A percentile compares a stretch with the other conserved stretches of the same genome.
phyloP scores from a whole-genome alignment of 208 protist genomes.

The Tetramitus jugosus region DNA sequence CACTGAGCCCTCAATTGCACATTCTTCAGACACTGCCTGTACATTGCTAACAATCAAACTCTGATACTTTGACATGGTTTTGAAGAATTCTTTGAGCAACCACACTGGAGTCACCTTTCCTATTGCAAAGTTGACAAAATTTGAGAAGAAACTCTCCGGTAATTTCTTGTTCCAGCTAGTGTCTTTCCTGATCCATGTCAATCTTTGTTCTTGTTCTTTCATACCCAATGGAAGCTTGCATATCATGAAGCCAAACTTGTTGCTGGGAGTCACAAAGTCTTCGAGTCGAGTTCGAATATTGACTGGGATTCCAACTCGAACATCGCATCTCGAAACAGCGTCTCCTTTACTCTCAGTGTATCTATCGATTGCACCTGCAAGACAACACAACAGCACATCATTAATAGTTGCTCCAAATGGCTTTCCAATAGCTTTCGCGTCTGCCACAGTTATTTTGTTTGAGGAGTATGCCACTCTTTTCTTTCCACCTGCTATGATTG shows the following conservation, averaged over 20 bases:
- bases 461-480: neutral
- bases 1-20: neutral
- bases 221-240: neutral
- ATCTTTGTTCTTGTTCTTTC: neutral
- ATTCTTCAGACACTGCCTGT: neutral
- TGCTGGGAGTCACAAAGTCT: neutral
- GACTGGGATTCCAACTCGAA: neutral
- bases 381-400: neutral
- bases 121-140: neutral
- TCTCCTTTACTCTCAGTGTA: neutral
- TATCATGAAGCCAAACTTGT: conserved; percentile 2
- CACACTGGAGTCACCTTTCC: neutral
- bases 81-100: neutral
- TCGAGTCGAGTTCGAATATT: neutral
- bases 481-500: neutral
- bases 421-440: neutral
- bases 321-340: neutral
- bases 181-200: neutral
- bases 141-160: neutral
- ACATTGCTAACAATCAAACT: neutral
- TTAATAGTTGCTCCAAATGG: neutral
- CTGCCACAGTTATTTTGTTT: neutral
- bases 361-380: neutral
- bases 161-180: neutral
- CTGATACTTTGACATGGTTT: neutral